phyloP scores from a whole-genome alignment of 2,329 filamentous ascomycete genomes.

The Fusarium sp. region DNA sequence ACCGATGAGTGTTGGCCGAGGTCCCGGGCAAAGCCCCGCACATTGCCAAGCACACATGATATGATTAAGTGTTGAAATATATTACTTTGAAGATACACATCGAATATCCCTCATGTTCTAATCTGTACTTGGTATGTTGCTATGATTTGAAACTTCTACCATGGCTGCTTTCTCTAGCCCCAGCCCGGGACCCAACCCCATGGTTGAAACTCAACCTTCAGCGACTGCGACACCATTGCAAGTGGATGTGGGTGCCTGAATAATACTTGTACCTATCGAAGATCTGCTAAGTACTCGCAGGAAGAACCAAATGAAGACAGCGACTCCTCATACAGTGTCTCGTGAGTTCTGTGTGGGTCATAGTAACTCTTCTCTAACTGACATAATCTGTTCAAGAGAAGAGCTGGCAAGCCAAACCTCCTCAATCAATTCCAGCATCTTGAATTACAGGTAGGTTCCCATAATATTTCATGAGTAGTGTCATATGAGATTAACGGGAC shows the following conservation, averaged over 20 bases:
- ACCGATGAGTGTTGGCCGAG: not conserved
- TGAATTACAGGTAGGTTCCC: not conserved
- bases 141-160: not conserved
- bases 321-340: not conserved
- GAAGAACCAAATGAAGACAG: not conserved
- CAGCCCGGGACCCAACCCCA: not conserved
- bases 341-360: not conserved
- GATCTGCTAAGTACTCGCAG: not conserved
- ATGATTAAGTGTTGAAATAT: not conserved
- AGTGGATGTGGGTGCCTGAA: not conserved
- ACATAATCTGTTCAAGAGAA: not conserved
- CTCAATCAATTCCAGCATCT: constrained; percentile 3
- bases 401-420: not conserved
- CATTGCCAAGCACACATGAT: not conserved
- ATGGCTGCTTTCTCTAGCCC: not conserved
- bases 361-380: not conserved
- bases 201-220: not conserved
- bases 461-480: not conserved
- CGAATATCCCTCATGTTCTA: not conserved
- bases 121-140: not conserved
- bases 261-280: not conserved
- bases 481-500: not conserved
- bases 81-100: not conserved
- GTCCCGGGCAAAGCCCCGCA: not conserved
- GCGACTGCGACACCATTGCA: not conserved